phyloP scores from a whole-genome alignment of 2,329 filamentous ascomycete genomes.

The Sordariomycetes sp. region DNA sequence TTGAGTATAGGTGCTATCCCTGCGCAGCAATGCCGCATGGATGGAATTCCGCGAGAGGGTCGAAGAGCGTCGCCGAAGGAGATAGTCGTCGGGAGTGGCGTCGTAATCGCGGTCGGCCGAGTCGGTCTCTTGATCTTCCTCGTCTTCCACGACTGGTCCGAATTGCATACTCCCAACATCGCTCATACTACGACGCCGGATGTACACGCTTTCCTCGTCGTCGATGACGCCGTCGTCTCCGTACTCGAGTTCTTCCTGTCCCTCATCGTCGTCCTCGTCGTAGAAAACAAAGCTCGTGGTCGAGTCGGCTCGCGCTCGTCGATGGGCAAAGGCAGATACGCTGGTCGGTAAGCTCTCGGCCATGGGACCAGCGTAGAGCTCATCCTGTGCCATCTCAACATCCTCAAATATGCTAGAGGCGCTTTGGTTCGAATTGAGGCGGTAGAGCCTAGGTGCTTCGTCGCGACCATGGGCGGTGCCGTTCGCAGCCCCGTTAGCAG shows the following conservation, averaged over 20 bases:
- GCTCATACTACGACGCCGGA: slow-evolving; percentile 19
- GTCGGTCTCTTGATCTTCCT: slow-evolving; percentile 29
- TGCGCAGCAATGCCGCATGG: slow-evolving; percentile 58
- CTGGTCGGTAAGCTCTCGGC: slow-evolving; percentile 95
- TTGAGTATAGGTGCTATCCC: slow-evolving; percentile 61
- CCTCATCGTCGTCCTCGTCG: slow-evolving; percentile 56
- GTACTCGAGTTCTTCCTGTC: slow-evolving; percentile 16
- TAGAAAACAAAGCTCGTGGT: slow-evolving; percentile 86
- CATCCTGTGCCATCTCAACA: slow-evolving; percentile 97
- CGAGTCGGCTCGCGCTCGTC: slow-evolving; percentile 71
- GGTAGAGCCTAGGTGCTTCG: slow-evolving; percentile 38
- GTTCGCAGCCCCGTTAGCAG: too few relatives aligned
- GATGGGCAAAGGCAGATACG: slow-evolving; percentile 83
- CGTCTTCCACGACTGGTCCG: slow-evolving; percentile 26
- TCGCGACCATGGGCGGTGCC: too few relatives aligned
- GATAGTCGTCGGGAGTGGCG: slow-evolving; percentile 33
- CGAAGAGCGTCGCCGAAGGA: slow-evolving; percentile 53
- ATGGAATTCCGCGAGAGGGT: slow-evolving; percentile 46
- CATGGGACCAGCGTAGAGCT: slow-evolving; percentile 87
- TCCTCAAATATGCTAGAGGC: slow-evolving; percentile 79
- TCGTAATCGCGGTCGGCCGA: slow-evolving; percentile 30
- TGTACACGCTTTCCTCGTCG: too few relatives aligned
- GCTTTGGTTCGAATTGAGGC: slow-evolving; percentile 61
- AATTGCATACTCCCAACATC: slow-evolving; percentile 30
- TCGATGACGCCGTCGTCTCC: slow-evolving; percentile 54